Evolutionary conservation across 1,139 yeast genomes (phyloP), one percentile per base, ranked within the genome.

Genomic region (Kodamaea fungicola): DNA sequence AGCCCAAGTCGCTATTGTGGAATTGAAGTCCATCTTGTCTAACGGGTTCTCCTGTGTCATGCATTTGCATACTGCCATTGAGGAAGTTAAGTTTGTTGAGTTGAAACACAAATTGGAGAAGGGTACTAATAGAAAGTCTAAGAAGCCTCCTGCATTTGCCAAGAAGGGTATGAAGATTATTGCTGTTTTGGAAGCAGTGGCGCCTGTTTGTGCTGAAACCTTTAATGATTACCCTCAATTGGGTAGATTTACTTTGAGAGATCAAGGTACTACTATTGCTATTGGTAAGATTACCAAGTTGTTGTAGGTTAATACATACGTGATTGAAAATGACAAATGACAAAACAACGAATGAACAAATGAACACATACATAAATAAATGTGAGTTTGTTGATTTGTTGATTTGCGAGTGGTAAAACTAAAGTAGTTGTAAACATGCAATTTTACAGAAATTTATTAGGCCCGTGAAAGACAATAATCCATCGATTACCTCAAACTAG

Each of bases 21-120:
- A 92, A 66, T 80, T 92, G 61, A 88, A 85, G 67, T 85, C 96
- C 12, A 90, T 92, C 57, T 74, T 92, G 59, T 87, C 98, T 8
- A 82, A 94, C 38, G 99, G 99, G 44, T 92, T 83, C 71, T 81
- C 96, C 8, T 92, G 98, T 77, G 97, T 92, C 42, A 90, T 92
- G 97, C 98, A 92, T 59, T 83, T 92, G 55, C 98, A 94, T 71
- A 88, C 98, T 35, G 97, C 98, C 39, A 88, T 92, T 55, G 97
- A 92, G 67, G 98, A 92, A 67, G 96, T 92, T 39, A 76, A 76
- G 31, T 79, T 92, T 59, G 74, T 83, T 37, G 82, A 83, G 57
- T 77, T 92, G 62, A 74, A 90, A 60, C 97, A 92, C 70, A 89
- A 90, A 67, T 75, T 92, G 56, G 96, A 92, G 64, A 90, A 85